phyloP scores from a whole-genome alignment of 2,329 filamentous ascomycete species.

The Fusarium armeniacum region DNA sequence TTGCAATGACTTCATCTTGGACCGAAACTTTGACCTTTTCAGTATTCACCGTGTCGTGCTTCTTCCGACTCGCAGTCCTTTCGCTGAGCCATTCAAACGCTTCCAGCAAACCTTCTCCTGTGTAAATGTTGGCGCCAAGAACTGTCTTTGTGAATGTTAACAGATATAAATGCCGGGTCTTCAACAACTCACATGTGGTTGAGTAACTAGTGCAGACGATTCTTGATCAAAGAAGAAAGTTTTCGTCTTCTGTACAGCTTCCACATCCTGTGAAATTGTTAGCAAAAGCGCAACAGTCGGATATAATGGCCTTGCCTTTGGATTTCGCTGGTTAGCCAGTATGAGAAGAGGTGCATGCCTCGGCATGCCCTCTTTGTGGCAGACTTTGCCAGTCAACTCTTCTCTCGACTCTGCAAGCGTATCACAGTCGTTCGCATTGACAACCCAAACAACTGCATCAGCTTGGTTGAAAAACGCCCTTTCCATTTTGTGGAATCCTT shows the following conservation, averaged over 20 bases:
- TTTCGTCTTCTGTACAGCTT: background rate
- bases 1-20: conserved; percentile 2
- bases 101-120: background rate
- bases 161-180: rapidly evolving
- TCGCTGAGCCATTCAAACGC: conserved; percentile 2
- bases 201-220: background rate
- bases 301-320: background rate
- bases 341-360: conserved; percentile 1
- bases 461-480: background rate
- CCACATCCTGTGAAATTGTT: background rate
- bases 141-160: background rate
- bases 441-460: conserved; percentile 1
- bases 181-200: background rate
- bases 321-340: background rate
- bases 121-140: background rate
- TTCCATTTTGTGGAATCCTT: background rate
- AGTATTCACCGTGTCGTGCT: background rate
- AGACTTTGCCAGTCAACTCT: background rate
- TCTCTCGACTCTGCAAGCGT: background rate
- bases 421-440: conserved; percentile 4
- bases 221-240: background rate
- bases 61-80: background rate
- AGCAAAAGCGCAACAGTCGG: rapidly evolving
- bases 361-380: background rate
- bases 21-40: background rate